A percentile compares a stretch with the other conserved stretches of the same genome.
Evolutionary conservation across 495 filamentous ascomycete species (phyloP).

Genomic region (Lophiotrema nucula): DNA sequence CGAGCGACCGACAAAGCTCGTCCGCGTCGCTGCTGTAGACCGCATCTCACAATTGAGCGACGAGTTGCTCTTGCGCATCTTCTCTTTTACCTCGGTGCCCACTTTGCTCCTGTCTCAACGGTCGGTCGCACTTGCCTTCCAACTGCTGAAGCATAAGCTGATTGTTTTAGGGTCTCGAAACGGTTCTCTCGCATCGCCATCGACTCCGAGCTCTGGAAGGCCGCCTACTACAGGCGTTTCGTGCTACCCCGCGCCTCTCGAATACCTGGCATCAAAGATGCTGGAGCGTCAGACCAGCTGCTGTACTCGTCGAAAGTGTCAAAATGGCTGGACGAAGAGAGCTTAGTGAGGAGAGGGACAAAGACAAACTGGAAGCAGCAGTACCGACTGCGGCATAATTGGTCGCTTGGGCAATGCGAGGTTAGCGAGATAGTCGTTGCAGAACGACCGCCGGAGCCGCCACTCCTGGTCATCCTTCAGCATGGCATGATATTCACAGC

Average conservation of each 20-base stretch:
- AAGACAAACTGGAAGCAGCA: slow-evolving; percentile 82
- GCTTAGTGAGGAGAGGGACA: slow-evolving; percentile 52
- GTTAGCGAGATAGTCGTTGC: slow-evolving; percentile 73
- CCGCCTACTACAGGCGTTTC: slow-evolving; percentile 83
- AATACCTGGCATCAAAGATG: slow-evolving; percentile 64
- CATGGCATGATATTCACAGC: slow-evolving; percentile 75
- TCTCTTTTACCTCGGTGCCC: slow-evolving; percentile 68
- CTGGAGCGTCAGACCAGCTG: slow-evolving; percentile 45
- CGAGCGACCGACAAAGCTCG: slow-evolving; percentile 31
- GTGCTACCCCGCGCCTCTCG: slow-evolving; percentile 78
- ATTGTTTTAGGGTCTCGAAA: slow-evolving; percentile 61
- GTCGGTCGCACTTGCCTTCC: slow-evolving; percentile 41
- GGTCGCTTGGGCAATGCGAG: slow-evolving; percentile 78
- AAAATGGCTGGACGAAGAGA: slow-evolving; percentile 78
- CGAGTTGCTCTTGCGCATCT: slow-evolving; percentile 81
- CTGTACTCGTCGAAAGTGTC: slow-evolving; percentile 70
- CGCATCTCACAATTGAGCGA: slow-evolving; percentile 69
- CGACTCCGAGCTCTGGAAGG: slow-evolving; percentile 91
- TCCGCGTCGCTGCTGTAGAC: slow-evolving; percentile 38
- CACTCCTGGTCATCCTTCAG: slow-evolving; percentile 68
- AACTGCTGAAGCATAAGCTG: slow-evolving; percentile 11
- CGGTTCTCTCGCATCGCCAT: slow-evolving; percentile 71
- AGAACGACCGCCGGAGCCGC: slow-evolving; percentile 51
- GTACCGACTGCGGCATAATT: slow-evolving; percentile 89
- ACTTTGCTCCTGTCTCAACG: slow-evolving; percentile 69